Conservation (phyloP, 345 rosid genomes). For the Luvunga scandens region DNA sequence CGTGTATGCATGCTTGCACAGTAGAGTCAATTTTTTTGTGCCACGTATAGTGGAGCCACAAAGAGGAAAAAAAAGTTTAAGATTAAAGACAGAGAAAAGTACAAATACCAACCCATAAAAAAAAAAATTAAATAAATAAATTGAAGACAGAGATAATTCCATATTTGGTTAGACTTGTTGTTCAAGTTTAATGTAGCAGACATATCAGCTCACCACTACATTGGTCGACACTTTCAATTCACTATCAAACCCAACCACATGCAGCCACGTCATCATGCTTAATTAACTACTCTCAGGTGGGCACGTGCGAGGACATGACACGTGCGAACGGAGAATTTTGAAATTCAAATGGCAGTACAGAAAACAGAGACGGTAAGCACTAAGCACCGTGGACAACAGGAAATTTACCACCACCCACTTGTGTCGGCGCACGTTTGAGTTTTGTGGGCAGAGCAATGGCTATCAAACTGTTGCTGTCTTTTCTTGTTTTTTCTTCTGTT, state of each 20-base stretch:
- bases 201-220: not conserved
- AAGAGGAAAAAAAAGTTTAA: not conserved
- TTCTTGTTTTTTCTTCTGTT: not conserved
- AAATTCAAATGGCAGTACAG: not conserved
- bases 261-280: not conserved
- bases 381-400: slow-evolving; percentile 4
- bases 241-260: not conserved
- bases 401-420: slow-evolving; percentile 1
- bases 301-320: slow-evolving; percentile 1
- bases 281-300: not conserved
- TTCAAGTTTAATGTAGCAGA: not conserved
- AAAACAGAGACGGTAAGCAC: not conserved
- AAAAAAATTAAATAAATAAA: no score
- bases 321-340: not conserved
- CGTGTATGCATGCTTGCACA: not conserved
- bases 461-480: not conserved
- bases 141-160: not conserved
- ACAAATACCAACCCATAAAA: not conserved
- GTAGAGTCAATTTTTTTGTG: not conserved
- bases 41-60: not conserved
- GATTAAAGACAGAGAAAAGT: not conserved
- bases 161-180: not conserved
- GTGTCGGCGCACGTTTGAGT: slow-evolving; percentile 5
- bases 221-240: not conserved
- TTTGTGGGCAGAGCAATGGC: no score